These are phyloP conservation scores for Flaveria floridana DNA, from an alignment of 140 eudicot genomes.

Conservation along the genomic window DNA sequence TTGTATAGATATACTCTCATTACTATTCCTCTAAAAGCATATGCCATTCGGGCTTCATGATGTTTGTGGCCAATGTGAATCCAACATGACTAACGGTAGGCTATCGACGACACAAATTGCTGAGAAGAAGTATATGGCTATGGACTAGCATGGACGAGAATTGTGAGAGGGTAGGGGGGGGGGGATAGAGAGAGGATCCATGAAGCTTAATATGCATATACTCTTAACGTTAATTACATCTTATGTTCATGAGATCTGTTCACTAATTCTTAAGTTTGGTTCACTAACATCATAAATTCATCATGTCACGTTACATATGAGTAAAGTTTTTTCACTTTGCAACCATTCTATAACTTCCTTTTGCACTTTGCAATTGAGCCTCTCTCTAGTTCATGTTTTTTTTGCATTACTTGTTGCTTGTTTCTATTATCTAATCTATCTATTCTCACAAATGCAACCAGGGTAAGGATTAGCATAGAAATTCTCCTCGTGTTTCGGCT, in stretches of 20 bases:
- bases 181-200: too few species aligned
- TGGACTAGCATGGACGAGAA: too few species aligned
- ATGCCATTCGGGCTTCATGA: neutral
- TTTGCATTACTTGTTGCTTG: conserved; percentile 14
- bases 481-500: conserved; percentile 58
- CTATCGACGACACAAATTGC: too few species aligned
- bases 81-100: too few species aligned
- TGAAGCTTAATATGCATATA: too few species aligned
- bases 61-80: too few species aligned
- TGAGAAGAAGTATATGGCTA: too few species aligned
- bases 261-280: neutral
- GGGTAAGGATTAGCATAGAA: conserved; percentile 78
- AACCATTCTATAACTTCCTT: neutral
- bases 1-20: neutral
- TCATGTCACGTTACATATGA: neutral
- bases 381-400: conserved; percentile 3
- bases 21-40: neutral
- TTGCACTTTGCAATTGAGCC: conserved; percentile 11
- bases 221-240: neutral
- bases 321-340: neutral
- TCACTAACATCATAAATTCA: neutral
- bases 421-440: conserved; percentile 2
- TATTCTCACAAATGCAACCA: conserved; percentile 60
- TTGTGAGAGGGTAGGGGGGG: too few species aligned
- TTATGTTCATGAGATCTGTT: neutral